phyloP scores from a whole-genome alignment of 768 basidiomycete species.

The Strobilomyces echinocephalus region DNA sequence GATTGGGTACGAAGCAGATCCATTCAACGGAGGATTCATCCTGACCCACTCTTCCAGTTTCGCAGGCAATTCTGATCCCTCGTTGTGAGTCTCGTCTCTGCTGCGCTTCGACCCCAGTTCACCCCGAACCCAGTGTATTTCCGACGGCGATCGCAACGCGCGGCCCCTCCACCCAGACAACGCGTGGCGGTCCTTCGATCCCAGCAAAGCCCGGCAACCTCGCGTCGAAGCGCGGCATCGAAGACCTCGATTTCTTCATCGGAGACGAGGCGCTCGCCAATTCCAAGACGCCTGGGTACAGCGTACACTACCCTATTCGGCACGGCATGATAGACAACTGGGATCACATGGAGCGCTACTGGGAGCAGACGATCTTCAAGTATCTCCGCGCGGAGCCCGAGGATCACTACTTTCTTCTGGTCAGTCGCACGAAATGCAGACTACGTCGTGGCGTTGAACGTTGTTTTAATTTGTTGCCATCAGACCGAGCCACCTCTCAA shows the following conservation, averaged over 20 bases:
- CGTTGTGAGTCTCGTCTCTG: conserved; percentile 61
- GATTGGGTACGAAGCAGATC: conserved; percentile 65
- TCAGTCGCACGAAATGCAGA: conserved; percentile 38
- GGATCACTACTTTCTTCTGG: conserved; percentile 96
- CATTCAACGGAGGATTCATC: neutral
- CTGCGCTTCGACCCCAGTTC: conserved; percentile 3
- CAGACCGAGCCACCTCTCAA: conserved; percentile 99
- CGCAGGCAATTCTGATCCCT: conserved; percentile 98
- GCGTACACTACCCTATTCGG: conserved; percentile 92
- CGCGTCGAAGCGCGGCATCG: conserved; percentile 94
- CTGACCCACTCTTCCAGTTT: conserved; percentile 51
- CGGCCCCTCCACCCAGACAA: conserved; percentile 59
- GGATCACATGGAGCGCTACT: conserved; percentile 98
- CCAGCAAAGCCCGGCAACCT: conserved; percentile 86
- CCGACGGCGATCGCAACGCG: conserved; percentile 92
- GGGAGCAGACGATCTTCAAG: conserved; percentile 99
- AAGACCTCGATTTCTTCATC: conserved; percentile 99
- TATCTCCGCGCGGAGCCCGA: conserved; percentile 97
- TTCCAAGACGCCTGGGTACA: conserved; percentile 90
- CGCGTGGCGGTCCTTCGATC: conserved; percentile 68
- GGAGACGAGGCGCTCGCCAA: conserved; percentile 97
- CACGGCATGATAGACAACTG: conserved; percentile 98
- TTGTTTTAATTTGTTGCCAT: neutral
- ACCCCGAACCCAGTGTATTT: conserved; percentile 63
- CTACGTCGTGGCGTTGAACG: neutral